phyloP scores from a whole-genome alignment of 1,284 basidiomycete genomes.

The Ceratobasidium sp. region DNA sequence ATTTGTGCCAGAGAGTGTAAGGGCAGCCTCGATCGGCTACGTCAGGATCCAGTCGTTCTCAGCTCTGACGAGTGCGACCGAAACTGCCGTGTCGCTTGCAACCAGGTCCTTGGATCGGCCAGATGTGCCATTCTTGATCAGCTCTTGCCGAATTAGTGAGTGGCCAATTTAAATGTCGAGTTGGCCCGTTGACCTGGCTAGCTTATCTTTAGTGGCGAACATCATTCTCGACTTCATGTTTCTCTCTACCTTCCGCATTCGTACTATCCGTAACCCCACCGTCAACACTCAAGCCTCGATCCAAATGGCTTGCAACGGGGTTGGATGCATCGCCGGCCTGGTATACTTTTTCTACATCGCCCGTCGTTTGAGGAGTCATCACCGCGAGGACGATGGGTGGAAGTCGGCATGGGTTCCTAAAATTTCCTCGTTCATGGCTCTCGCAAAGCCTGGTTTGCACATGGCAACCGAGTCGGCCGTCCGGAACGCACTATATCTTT shows the following conservation, averaged over 20 bases:
- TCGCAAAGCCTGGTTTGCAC: conserved; percentile 39
- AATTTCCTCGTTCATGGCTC: conserved; percentile 34
- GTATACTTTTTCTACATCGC: conserved; percentile 40
- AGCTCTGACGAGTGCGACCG: conserved; percentile 40
- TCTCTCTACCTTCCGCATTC: conserved; percentile 42
- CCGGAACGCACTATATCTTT: conserved; percentile 43
- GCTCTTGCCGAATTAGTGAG: conserved; percentile 27
- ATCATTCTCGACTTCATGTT: conserved; percentile 44
- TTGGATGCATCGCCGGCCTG: conserved; percentile 41
- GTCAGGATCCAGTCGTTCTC: conserved; percentile 42
- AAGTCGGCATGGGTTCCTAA: conserved; percentile 10
- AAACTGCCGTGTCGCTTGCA: conserved; percentile 39
- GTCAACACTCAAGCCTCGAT: conserved; percentile 43
- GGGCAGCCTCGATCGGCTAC: conserved; percentile 41
- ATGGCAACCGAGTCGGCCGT: conserved; percentile 42
- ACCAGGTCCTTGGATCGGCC: conserved; percentile 43
- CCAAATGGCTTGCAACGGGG: conserved; percentile 42
- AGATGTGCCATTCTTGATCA: conserved; percentile 43
- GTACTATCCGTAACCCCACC: conserved; percentile 38
- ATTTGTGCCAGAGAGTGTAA: conserved; percentile 42
- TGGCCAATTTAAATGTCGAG: not conserved
- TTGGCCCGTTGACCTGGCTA: not conserved
- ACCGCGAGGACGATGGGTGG: conserved; percentile 1
- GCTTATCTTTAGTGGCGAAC: conserved; percentile 33
- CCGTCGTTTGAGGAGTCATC: conserved; percentile 21